Evolutionary conservation across 768 basidiomycete species (phyloP).

Genomic region (Amanita rubescens): DNA sequence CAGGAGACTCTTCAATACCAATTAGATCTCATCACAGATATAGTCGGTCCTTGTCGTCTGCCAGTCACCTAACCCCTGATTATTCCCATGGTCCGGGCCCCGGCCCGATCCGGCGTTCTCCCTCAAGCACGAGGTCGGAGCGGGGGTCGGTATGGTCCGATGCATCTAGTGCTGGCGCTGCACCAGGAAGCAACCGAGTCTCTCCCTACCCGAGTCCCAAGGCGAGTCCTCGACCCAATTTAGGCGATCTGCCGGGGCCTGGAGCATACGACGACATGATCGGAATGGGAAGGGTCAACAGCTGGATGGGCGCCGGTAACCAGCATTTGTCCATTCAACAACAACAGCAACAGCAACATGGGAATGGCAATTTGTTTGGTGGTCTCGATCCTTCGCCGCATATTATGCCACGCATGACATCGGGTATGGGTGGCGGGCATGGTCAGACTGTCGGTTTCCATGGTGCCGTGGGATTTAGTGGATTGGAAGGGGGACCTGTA

Average conservation of each 20-base stretch:
- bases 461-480: neutral
- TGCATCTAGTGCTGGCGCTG: neutral
- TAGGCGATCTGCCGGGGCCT: conserved; percentile 39
- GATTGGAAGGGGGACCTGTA: neutral
- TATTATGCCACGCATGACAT: neutral
- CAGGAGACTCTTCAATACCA: neutral
- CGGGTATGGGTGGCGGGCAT: neutral
- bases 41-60: neutral
- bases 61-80: conserved; percentile 1
- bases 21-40: neutral
- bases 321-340: neutral
- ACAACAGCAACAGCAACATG: neutral
- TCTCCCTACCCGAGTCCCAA: conserved; percentile 66
- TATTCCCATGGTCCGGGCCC: conserved; percentile 5
- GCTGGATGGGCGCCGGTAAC: neutral
- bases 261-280: conserved; percentile 18
- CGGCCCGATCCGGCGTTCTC: conserved; percentile 34
- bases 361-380: neutral
- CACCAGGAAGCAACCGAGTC: conserved; percentile 24
- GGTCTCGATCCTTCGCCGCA: neutral
- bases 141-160: conserved; percentile 30
- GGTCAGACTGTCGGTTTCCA: neutral
- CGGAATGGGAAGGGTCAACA: neutral
- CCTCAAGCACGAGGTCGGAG: conserved; percentile 33
- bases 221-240: conserved; percentile 50